Conservation (phyloP, 1,284 basidiomycete genomes). For the Moniliophthora roreri region DNA sequence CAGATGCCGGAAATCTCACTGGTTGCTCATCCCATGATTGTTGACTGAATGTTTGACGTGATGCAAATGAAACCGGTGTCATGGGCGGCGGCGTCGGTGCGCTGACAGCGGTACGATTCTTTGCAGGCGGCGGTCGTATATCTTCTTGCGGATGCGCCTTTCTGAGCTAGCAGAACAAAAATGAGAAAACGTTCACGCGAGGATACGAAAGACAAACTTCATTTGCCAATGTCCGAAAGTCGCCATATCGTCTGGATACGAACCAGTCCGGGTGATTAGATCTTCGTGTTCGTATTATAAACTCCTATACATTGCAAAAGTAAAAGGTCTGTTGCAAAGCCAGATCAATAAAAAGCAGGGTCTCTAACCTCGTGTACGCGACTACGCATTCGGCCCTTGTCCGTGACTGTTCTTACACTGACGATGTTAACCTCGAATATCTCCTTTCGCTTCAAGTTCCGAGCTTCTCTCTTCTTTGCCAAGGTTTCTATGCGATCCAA, state of each 20-base stretch:
- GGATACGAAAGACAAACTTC: slow-evolving; percentile 54
- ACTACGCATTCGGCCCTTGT: slow-evolving; percentile 82
- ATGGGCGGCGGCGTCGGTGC: slow-evolving; percentile 36
- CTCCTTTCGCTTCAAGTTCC: slow-evolving; percentile 43
- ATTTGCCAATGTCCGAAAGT: slow-evolving; percentile 85
- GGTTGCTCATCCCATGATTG: slow-evolving; percentile 17
- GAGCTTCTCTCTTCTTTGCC: slow-evolving; percentile 59
- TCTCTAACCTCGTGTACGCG: slow-evolving; percentile 75
- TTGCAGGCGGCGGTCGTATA: slow-evolving; percentile 80
- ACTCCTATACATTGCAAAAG: slow-evolving; percentile 62
- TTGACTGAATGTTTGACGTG: slow-evolving; percentile 14
- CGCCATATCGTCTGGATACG: slow-evolving; percentile 93
- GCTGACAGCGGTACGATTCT: slow-evolving; percentile 78
- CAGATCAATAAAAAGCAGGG: slow-evolving; percentile 11
- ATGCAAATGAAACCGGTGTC: slow-evolving; percentile 22
- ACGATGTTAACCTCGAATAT: slow-evolving; percentile 89
- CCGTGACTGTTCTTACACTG: slow-evolving; percentile 76
- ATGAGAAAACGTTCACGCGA: slow-evolving; percentile 15
- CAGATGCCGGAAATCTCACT: slow-evolving; percentile 11
- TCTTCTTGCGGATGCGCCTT: slow-evolving; percentile 80
- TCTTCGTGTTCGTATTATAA: slow-evolving; percentile 87
- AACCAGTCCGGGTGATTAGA: slow-evolving; percentile 75
- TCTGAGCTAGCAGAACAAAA: slow-evolving; percentile 57
- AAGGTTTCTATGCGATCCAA: slow-evolving; percentile 73
- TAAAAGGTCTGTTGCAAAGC: slow-evolving; percentile 10